These are phyloP conservation scores for Neophaeococcomyces mojaviensis DNA, from an alignment of 2,329 filamentous ascomycete genomes.

Conservation along the genomic window DNA sequence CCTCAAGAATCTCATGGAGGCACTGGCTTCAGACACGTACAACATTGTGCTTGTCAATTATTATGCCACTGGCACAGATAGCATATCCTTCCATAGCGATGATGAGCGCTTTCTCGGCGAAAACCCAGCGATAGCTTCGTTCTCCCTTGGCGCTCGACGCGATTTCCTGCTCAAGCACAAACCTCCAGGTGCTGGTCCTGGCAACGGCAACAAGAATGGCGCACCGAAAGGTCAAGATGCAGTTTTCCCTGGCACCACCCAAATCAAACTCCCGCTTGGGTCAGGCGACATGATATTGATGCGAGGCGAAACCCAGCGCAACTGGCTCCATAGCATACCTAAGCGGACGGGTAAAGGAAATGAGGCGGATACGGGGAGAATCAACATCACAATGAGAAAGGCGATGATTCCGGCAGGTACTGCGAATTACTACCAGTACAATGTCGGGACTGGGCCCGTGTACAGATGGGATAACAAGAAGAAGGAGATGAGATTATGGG, in stretches of 20 bases:
- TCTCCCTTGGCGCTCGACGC: constrained; percentile 62
- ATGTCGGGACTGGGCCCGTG: constrained; percentile 63
- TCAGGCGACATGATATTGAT: constrained; percentile 75
- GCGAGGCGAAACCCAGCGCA: constrained; percentile 64
- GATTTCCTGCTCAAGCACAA: constrained; percentile 80
- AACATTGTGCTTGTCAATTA: constrained; percentile 81
- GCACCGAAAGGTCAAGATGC: constrained; percentile 9
- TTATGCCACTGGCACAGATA: constrained; percentile 68
- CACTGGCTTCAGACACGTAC: constrained; percentile 58
- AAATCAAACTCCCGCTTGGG: constrained; percentile 48
- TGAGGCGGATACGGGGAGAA: constrained; percentile 54
- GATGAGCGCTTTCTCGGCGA: constrained; percentile 69
- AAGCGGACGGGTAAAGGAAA: constrained; percentile 58
- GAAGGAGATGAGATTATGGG: constrained; percentile 40
- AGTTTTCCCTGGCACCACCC: constrained; percentile 24
- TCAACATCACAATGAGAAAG: constrained; percentile 71
- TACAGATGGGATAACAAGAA: constrained; percentile 57
- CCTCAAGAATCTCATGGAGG: constrained; percentile 57
- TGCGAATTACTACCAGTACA: constrained; percentile 79
- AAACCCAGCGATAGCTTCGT: constrained; percentile 65
- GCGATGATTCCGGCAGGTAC: constrained; percentile 66
- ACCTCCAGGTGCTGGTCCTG: constrained; percentile 35
- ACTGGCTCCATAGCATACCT: constrained; percentile 72
- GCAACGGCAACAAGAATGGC: constrained; percentile 24
- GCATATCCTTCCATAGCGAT: constrained; percentile 72